A percentile compares a stretch with the other conserved stretches of the same genome.
Conservation (phyloP, 805 yeast species). For the Yarrowia deformans region DNA sequence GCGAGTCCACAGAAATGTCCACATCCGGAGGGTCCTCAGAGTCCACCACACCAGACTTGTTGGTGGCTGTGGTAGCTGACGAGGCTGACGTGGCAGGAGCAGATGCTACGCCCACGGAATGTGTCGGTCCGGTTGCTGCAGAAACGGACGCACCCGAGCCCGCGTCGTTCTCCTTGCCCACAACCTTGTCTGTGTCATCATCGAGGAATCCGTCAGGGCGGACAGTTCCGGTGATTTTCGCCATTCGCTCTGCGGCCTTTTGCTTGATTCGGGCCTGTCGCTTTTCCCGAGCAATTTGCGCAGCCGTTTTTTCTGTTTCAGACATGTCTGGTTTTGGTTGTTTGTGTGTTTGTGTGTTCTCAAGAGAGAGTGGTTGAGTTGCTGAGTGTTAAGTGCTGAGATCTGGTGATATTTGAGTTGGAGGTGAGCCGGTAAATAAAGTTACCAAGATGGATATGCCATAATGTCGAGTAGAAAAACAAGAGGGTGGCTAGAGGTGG, state of each 20-base stretch:
- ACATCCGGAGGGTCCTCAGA: slow-evolving; percentile 33
- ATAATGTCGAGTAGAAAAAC: too few species aligned
- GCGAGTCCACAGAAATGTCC: slow-evolving; percentile 17
- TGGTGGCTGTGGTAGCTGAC: neutral
- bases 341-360: neutral
- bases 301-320: slow-evolving; percentile 22
- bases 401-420: too few species aligned
- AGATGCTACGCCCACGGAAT: neutral
- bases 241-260: slow-evolving; percentile 36
- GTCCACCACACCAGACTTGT: neutral
- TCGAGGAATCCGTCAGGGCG: slow-evolving; percentile 12
- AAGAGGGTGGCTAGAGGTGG: too few species aligned
- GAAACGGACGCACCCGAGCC: too few species aligned
- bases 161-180: neutral
- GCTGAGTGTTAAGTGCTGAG: too few species aligned
- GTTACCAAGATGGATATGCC: too few species aligned
- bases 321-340: neutral
- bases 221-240: slow-evolving; percentile 32
- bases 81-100: neutral
- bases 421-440: too few species aligned
- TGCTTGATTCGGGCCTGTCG: slow-evolving; percentile 38
- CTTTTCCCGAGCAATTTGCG: slow-evolving; percentile 35
- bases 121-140: too few species aligned
- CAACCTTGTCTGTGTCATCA: neutral
- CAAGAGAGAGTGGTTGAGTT: too few species aligned